Evolutionary conservation across 139 green algal genomes (phyloP), one percentile per base, ranked within the genome.

Genomic region (Volvox reticuliferus): DNA sequence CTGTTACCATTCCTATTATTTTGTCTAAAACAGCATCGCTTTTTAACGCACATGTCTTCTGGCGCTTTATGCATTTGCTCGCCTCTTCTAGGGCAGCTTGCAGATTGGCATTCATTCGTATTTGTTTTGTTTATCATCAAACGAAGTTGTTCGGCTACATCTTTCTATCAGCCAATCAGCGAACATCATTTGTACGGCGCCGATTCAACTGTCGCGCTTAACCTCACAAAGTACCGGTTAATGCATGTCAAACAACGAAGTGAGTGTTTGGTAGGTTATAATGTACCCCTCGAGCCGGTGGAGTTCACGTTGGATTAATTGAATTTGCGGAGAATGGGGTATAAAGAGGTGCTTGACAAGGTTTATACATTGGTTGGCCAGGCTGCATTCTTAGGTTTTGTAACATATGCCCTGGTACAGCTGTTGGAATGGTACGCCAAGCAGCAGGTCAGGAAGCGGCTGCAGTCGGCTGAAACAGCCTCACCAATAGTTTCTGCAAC

Each of bases 1-100:
- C 30, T 26, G 85, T 33, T 0, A 91, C 78, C 61, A 92, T 93
- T 19, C 63, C 1, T 14, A 97, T 93, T 37, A 97, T 84, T 22
- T 87, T 65, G 32, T 94, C 87, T 0, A 98, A 20, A n/a, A 73
- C 78, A 0, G 92, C 76, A 9, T 82, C 55, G 30, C 93, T 94
- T 33, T 93, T 95, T 0, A 36, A 37, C 0, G 79, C 81, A 79
- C 96, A 97, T 12, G 92, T 93, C 65, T 95, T 95, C 87, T 99
- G 97, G 62, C 96, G 97, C 87, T 99, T 99, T 1, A 93, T 71
- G 2, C 96, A 95, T 28, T 94, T 92, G 0, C 95, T 94, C 0
- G 93, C 94, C 37, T 98, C 96, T 9, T 95, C 91, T 18, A 96
- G 44, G 1, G 95, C 94, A 1, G 89, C 71, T 24, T 94, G 88